Evolutionary conservation across 192 early-diverging fungal genomes (phyloP), one percentile per base, ranked within the genome.

Genomic region (Radiomyces spectabilis): DNA sequence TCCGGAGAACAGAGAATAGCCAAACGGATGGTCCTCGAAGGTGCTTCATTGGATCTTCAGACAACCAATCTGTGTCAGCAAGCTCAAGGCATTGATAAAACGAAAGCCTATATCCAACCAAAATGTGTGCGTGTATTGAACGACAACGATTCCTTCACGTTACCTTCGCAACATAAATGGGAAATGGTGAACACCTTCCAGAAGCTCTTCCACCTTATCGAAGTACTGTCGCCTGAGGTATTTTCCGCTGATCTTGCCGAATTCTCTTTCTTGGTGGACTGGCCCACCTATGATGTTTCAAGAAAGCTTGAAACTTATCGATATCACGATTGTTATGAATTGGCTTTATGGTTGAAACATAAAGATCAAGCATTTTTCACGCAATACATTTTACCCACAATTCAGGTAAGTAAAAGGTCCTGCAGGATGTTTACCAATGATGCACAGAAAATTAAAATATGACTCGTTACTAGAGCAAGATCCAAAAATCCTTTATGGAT

Each of bases 401-500:
- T 78, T 15, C 65, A 72, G 76, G 76, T 78, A 66, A 40, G 19
- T 12, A 32, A 32, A 44, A 37, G n/a, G n/a, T n/a, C n/a, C n/a
- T n/a, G n/a, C n/a, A n/a, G n/a, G n/a, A n/a, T n/a, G n/a, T n/a
- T n/a, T n/a, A n/a, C n/a, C n/a, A n/a, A n/a, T n/a, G n/a, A n/a
- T n/a, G n/a, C n/a, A n/a, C n/a, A n/a, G n/a, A n/a, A n/a, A n/a
- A n/a, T n/a, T n/a, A n/a, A n/a, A n/a, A n/a, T n/a, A n/a, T n/a
- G n/a, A n/a, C n/a, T n/a, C n/a, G n/a, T n/a, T n/a, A n/a, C 31
- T 63, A 78, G 76, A 70, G 64, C 50, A 78, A 78, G 56, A 8
- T 78, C 19, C 34, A 72, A 21, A 71, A 66, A 31, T 63, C 65
- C 0, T 78, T 78, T 13, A 52, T 78, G 59, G 76, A 78, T 26